phyloP scores from a whole-genome alignment of 2,329 filamentous ascomycete species.

The Rhinocladiella similis region DNA sequence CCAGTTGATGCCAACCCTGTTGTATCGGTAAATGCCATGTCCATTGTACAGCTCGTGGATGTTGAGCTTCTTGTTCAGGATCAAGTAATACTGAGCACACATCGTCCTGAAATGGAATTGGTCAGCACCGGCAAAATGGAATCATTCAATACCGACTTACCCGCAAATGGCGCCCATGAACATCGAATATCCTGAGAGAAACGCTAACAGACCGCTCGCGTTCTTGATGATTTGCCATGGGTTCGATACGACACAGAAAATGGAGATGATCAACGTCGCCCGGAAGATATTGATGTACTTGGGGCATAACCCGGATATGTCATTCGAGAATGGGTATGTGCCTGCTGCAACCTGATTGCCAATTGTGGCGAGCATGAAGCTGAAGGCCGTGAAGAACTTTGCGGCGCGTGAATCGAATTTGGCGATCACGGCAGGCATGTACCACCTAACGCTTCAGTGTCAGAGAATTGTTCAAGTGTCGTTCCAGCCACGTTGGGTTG shows the following conservation, averaged over 20 bases:
- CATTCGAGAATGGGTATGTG: slow-evolving; percentile 69
- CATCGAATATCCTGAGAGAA: slow-evolving; percentile 32
- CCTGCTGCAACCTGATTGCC: slow-evolving; percentile 45
- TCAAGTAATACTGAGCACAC: slow-evolving; percentile 44
- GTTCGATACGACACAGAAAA: slow-evolving; percentile 39
- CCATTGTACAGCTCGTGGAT: slow-evolving; percentile 43
- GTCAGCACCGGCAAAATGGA: no score
- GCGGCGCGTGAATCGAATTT: slow-evolving; percentile 46
- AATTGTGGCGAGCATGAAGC: slow-evolving; percentile 45
- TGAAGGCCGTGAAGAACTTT: slow-evolving; percentile 43
- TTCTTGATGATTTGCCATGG: slow-evolving; percentile 35
- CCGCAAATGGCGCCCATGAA: slow-evolving; percentile 46
- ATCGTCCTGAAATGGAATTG: slow-evolving; percentile 30
- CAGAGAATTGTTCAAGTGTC: no score
- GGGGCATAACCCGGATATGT: slow-evolving; percentile 77
- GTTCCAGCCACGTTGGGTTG: no score
- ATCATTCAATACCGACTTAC: slow-evolving; percentile 35
- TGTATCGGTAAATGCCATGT: slow-evolving; percentile 42
- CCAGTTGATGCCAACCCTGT: slow-evolving; percentile 39
- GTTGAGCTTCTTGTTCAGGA: slow-evolving; percentile 41
- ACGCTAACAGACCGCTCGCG: slow-evolving; percentile 26
- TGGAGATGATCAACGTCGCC: slow-evolving; percentile 57
- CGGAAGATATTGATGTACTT: slow-evolving; percentile 82
- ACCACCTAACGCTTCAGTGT: slow-evolving; percentile 38
- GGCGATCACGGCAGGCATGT: slow-evolving; percentile 50